These are phyloP conservation scores for Chlorella sp. DNA, from an alignment of 139 green algal genomes.

Conservation along the genomic window DNA sequence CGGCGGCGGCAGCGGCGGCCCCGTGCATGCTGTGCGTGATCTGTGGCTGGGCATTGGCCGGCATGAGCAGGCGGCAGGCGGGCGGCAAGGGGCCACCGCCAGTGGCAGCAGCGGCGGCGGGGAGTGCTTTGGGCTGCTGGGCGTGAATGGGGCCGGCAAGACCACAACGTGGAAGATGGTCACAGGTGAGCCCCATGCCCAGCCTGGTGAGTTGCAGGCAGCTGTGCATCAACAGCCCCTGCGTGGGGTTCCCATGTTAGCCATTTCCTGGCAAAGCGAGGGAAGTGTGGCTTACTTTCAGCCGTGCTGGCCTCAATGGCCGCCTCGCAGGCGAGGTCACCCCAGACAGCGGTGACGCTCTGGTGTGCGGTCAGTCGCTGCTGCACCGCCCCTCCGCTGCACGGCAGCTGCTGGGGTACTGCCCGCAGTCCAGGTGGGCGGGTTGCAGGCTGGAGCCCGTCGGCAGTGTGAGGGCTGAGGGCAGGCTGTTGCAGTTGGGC, in stretches of 20 bases:
- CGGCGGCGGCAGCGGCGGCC: slow-evolving; percentile 1
- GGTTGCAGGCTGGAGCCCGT: neutral
- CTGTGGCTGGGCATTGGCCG: slow-evolving; percentile 30
- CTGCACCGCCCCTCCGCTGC: slow-evolving; percentile 46
- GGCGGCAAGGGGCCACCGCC: slow-evolving; percentile 2
- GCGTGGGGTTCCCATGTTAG: no score
- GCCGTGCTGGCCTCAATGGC: no score
- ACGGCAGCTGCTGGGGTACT: slow-evolving; percentile 74
- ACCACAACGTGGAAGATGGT: slow-evolving; percentile 84
- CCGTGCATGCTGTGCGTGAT: slow-evolving; percentile 27
- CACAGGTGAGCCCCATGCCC: slow-evolving; percentile 62
- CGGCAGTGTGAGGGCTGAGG: no score
- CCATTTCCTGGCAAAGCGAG: no score
- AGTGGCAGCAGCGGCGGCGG: slow-evolving; percentile 54
- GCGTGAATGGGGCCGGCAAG: slow-evolving; percentile 84
- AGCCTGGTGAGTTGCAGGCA: no score
- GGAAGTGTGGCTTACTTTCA: no score
- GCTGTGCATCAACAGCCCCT: neutral
- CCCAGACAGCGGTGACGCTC: slow-evolving; percentile 66
- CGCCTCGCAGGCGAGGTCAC: slow-evolving; percentile 55
- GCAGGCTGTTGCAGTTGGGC: no score
- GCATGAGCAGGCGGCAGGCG: neutral
- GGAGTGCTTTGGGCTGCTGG: slow-evolving; percentile 89
- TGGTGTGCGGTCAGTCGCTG: slow-evolving; percentile 67
- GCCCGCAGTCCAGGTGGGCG: slow-evolving; percentile 68